Conservation (phyloP, 805 yeast species). For the Myxozyma sirexii region DNA sequence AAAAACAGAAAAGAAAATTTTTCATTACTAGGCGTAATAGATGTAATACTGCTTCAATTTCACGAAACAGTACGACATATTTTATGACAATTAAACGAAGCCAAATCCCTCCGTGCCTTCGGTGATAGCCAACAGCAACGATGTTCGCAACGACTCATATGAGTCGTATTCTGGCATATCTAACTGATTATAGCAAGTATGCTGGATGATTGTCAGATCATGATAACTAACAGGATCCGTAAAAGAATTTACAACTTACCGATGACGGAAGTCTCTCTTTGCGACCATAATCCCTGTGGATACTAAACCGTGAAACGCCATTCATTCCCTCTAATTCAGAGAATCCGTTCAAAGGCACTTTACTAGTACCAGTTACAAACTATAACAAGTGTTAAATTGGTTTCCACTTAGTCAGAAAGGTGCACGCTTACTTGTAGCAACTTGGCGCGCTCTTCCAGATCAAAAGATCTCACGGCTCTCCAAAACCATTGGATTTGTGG, state of each 20-base stretch:
- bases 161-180: conserved; percentile 91
- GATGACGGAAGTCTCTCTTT: conserved; percentile 89
- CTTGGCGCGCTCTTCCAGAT: conserved; percentile 90
- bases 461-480: conserved; percentile 95
- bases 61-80: no score
- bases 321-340: conserved; percentile 84
- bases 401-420: background rate
- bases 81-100: conserved; percentile 53
- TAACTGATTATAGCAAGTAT: conserved; percentile 94
- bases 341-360: conserved; percentile 94
- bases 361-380: conserved; percentile 95
- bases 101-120: conserved; percentile 98
- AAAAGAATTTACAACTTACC: conserved; percentile 7
- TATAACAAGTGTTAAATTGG: background rate
- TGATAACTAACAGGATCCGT: background rate
- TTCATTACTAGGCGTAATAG: no score
- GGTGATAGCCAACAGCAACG: conserved; percentile 78
- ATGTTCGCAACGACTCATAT: conserved; percentile 81
- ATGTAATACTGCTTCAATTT: no score
- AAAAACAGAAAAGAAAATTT: no score
- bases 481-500: conserved; percentile 95
- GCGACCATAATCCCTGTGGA: conserved; percentile 85
- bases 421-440: conserved; percentile 57
- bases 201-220: conserved; percentile 41
- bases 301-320: conserved; percentile 82